phyloP scores from a whole-genome alignment of 352 stramenopile species.

The Globisporangium ultimum region DNA sequence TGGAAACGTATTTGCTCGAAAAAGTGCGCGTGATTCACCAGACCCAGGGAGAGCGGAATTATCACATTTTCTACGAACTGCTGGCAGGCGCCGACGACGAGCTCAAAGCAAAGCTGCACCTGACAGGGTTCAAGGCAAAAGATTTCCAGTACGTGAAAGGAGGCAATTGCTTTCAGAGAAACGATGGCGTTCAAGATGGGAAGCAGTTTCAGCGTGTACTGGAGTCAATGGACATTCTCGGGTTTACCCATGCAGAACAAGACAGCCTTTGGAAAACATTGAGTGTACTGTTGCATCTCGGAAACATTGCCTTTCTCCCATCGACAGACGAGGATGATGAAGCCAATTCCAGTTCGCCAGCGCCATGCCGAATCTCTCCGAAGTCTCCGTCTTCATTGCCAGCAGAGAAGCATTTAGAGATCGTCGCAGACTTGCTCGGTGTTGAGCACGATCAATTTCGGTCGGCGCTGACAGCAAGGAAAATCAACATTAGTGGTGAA shows the following conservation, averaged over 20 bases:
- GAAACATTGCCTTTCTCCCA: slow-evolving; percentile 72
- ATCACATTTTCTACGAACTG: slow-evolving; percentile 83
- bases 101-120: slow-evolving; percentile 38
- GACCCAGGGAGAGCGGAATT: slow-evolving; percentile 69
- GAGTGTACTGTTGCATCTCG: slow-evolving; percentile 76
- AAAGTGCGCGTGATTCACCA: slow-evolving; percentile 88
- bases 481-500: slow-evolving; percentile 68
- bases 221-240: slow-evolving; percentile 70
- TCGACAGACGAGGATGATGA: slow-evolving; percentile 53
- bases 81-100: slow-evolving; percentile 44
- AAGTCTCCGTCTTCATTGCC: slow-evolving; percentile 31
- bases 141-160: slow-evolving; percentile 72
- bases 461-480: slow-evolving; percentile 55
- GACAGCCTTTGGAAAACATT: slow-evolving; percentile 62
- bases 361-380: slow-evolving; percentile 32
- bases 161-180: slow-evolving; percentile 60
- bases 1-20: slow-evolving; percentile 92
- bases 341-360: slow-evolving; percentile 30
- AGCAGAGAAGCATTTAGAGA: slow-evolving; percentile 36
- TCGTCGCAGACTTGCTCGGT: slow-evolving; percentile 37
- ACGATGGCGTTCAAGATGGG: slow-evolving; percentile 62
- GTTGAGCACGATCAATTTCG: slow-evolving; percentile 48
- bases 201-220: slow-evolving; percentile 60
- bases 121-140: slow-evolving; percentile 30
- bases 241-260: slow-evolving; percentile 62